phyloP scores from a whole-genome alignment of 768 basidiomycete genomes.

The Lactarius quietus region DNA sequence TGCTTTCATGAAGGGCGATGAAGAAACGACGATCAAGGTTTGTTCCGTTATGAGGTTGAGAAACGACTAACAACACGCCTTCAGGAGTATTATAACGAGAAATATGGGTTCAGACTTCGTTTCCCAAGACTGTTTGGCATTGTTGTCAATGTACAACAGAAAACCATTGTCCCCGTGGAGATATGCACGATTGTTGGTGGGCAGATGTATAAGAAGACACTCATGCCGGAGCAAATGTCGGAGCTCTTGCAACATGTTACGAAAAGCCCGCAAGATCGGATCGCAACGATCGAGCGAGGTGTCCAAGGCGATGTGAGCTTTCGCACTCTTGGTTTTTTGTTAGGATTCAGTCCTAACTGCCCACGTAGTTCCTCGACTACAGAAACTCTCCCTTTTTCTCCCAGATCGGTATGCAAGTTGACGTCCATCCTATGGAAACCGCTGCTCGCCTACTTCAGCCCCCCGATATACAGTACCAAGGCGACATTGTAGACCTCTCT shows the following conservation, averaged over 20 bases:
- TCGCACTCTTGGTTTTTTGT: background rate
- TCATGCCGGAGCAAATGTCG: constrained; percentile 17
- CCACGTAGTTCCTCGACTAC: constrained; percentile 24
- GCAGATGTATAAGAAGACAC: constrained; percentile 25
- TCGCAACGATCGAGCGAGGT: constrained; percentile 18
- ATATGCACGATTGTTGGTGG: constrained; percentile 24
- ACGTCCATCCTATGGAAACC: constrained; percentile 15
- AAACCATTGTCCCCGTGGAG: constrained; percentile 21
- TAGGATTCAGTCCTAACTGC: background rate
- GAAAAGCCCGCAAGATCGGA: constrained; percentile 16
- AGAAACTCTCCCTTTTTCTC: constrained; percentile 20
- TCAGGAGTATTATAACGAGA: constrained; percentile 19
- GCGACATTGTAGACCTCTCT: constrained; percentile 9
- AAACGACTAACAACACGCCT: background rate
- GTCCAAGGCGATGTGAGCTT: constrained; percentile 19
- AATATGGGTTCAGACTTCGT: constrained; percentile 15
- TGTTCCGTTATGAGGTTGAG: background rate
- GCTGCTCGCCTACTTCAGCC: constrained; percentile 18
- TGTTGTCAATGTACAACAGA: constrained; percentile 13
- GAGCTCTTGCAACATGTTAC: constrained; percentile 22
- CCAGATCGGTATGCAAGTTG: constrained; percentile 22
- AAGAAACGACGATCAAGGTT: constrained; percentile 18
- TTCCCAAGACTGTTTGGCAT: constrained; percentile 20
- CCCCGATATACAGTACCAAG: constrained; percentile 20
- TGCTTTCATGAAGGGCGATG: constrained; percentile 18